Base-by-base conservation (phyloP, 2,329 filamentous ascomycete genomes). In the Kalaharituber pfeilii region DNA sequence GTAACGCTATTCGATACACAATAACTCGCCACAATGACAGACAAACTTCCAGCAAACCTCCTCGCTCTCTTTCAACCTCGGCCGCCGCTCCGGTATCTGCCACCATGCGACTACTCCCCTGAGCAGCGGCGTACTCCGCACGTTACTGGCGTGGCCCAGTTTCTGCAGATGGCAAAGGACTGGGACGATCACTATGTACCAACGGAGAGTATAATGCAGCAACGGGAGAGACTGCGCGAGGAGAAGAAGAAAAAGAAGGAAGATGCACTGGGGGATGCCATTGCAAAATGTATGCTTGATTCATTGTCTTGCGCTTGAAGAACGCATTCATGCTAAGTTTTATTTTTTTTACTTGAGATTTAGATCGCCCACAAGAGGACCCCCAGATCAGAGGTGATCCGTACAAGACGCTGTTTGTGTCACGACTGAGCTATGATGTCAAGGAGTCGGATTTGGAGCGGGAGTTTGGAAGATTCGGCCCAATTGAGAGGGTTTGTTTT, bases 51-150 rank as follows among this genome's bases (percentile, higher is more conserved):
- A 56, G 86, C 84, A 54, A 89, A 94, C 67, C 78, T 96, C 56
- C 77, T 96, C 64, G 84, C 85, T 70, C 85, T 96, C 62, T 98
- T 98, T 73, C 85, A 89, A 71, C 86, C 91, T 67, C 85, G 91
- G 57, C 91, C 91, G 63, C 84, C 89, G 56, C 73, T 96, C 67
- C 84, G 87, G 69, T 96, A 86, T 76, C 80, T 94, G 57, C 82
- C 84, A 57, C 85, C 87, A 5, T 75, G 77, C 63, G 89, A 96
- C 70, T 75, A 84, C 67, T 79, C 88, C 58, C 83, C 88, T 9
- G 86, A 91, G 69, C 78, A 88, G 62, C 82, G 86, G 64, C 80
- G 76, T 67, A 93, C 86, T 18, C 78, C 81, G 57, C 72, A 76
- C 53, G 79, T 95, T 60, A 73, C 73, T 22, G 86, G 86, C 52